Evolutionary conservation across 1,284 basidiomycete genomes (phyloP).

Genomic region (Blastosporella zonata): DNA sequence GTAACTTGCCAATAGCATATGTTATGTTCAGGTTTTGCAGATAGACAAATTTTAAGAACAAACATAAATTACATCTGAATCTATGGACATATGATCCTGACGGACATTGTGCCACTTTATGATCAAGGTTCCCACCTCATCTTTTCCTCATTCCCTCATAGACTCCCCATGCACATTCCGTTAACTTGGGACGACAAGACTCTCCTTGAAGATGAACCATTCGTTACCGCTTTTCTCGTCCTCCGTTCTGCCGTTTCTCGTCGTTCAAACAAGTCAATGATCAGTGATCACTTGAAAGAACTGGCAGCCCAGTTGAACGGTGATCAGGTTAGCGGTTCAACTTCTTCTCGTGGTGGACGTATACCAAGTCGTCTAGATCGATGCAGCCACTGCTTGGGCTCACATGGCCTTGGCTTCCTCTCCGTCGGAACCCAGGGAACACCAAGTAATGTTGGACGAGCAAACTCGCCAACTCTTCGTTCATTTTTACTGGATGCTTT

Average conservation of each 20-base stretch:
- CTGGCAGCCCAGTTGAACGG: conserved; percentile 3
- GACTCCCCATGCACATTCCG: conserved; percentile 5
- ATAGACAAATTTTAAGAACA: background rate
- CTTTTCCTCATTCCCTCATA: background rate
- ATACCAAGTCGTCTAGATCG: background rate
- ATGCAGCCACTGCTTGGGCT: conserved; percentile 18
- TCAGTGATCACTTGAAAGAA: background rate
- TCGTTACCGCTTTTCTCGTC: conserved; percentile 14
- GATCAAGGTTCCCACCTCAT: background rate
- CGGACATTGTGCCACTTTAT: no score
- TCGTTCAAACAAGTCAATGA: background rate
- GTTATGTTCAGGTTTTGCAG: conserved; percentile 4
- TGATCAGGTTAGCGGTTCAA: conserved; percentile 8
- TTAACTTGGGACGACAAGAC: conserved; percentile 5
- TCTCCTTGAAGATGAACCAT: conserved; percentile 19
- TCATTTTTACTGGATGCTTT: conserved; percentile 25
- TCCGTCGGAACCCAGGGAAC: background rate
- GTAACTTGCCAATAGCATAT: conserved; percentile 32
- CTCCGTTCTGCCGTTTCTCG: background rate
- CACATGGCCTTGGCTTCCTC: conserved; percentile 17
- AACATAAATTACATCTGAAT: no score
- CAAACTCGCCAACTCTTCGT: conserved; percentile 21
- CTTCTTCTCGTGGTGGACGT: background rate
- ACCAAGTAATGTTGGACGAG: background rate
- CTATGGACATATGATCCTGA: no score